Evolutionary conservation across 179 eudicot genomes (phyloP), one percentile per base, ranked within the genome.

Genomic region (Corrigiola litoralis): DNA sequence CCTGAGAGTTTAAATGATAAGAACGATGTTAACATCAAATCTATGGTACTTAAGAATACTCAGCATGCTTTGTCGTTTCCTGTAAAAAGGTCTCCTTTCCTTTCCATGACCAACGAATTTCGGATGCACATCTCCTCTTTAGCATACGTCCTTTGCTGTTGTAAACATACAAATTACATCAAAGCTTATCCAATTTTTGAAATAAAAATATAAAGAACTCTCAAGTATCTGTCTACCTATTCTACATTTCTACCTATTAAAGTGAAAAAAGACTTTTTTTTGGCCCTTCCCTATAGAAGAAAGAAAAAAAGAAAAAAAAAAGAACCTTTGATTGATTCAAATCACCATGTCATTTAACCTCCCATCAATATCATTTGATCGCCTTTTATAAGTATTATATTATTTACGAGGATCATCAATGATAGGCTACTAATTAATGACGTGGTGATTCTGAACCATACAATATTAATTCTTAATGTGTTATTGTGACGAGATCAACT

Each of bases 11-110:
- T 27, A 13, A 34, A 27, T 27, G 10, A 29, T 54, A 40, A 54
- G 36, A 54, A 54, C 38, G 59, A 54, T 54, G 59, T 27, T 51
- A 25, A 51, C 56, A 51, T 54, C 59, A 32, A 54, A 54, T 54
- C 59, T 54, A 24, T 25, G 5, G 56, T 25, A 13, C 4, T 12
- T 51, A 51, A 14, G 32, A n/a, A n/a, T n/a, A n/a, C n/a, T n/a
- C 6, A 12, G 38, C 59, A 14, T n/a, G 24, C 0, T 54, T 31
- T 54, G 23, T 54, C 38, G 38, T 54, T 54, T 17, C 40, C 32
- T 54, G 32, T 7, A 3, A 25, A 51, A 51, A 51, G 3, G 34
- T 5, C 28, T 27, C 33, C 34, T 18, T 13, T 51, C 28, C 28
- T 28, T 2, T 32, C 9, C 34, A 25, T 13, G 1, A 50, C 24